Evolutionary conservation across 192 early-diverging fungal species (phyloP), one percentile per base, ranked within the genome.

Genomic region (Allomyces macrogynus): DNA sequence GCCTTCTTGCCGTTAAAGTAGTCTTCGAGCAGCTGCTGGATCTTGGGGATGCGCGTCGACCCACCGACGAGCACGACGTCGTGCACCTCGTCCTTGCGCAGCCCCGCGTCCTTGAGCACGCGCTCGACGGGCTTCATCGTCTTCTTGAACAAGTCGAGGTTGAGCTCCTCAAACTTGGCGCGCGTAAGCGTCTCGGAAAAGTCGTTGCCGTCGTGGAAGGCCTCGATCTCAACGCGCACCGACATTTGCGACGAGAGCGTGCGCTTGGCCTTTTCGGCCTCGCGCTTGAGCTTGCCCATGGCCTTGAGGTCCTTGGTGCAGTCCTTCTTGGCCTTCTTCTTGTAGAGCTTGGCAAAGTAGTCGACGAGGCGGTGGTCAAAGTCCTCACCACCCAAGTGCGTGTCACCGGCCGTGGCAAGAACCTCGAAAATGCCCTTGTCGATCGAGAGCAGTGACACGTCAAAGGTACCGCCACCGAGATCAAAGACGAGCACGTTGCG

Each of bases 21-120:
- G 63, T 90, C 87, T 74, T 93, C 89, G 43, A 97, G 79, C 63
- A 97, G 80, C 73, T 91, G 80, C 66, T 89, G 85, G 63, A 97
- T 89, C 85, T 93, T 93, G 79, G 94, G 94, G 70, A 97, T 97
- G 82, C 94, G 94, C 54, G 94, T 94, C 67, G 94, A 97, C 66
- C 94, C 94, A 76, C 94, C 94, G 62, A 97, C 94, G 61, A 97
- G 83, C 24, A 97, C 94, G 81, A 97, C 92, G 69, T 95, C 92
- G 77, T 97, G 80, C 57, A 97, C 87, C 70, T 92, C 86, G 70
- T 67, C 64, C 83, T 97, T 97, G 63, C 77, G 67, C 40, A 97
- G 70, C 62, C 81, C 80, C 64, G 89, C 86, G 80, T 97, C 94
- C 81, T 91, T 89, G 66, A 96, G 73, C 18, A 91, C 93, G 76